Conservation (phyloP, 225 moss, liverwort and hornwort species). For the Pseudoscleropodium purum region DNA sequence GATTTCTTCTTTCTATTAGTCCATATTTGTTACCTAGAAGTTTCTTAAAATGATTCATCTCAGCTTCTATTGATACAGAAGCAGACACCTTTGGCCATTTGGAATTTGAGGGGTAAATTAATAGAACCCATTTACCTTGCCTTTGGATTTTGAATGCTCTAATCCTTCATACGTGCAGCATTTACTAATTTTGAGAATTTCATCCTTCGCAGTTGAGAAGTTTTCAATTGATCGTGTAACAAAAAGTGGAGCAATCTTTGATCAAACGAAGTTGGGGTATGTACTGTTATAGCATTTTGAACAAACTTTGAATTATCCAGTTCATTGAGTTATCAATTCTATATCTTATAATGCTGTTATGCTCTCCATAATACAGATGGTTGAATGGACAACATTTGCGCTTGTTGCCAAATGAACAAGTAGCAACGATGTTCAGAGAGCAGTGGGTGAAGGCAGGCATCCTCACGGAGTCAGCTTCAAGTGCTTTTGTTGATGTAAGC, state of each 20-base stretch:
- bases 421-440: slow-evolving; percentile 63
- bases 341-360: neutral
- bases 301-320: neutral
- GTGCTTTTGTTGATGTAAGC: slow-evolving; percentile 65
- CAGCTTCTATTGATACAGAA: neutral
- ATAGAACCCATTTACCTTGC: neutral
- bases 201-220: slow-evolving; percentile 60
- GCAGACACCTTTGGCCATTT: neutral
- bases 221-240: slow-evolving; percentile 92
- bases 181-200: neutral
- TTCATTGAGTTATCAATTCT: neutral
- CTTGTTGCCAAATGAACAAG: slow-evolving; percentile 58
- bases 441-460: slow-evolving; percentile 87
- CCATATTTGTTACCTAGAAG: neutral
- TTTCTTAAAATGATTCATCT: neutral
- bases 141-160: neutral
- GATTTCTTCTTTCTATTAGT: neutral
- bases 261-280: slow-evolving; percentile 80
- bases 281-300: neutral
- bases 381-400: slow-evolving; percentile 90
- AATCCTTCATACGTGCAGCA: neutral
- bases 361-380: slow-evolving; percentile 45
- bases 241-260: slow-evolving; percentile 96
- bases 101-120: neutral
- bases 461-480: slow-evolving; percentile 29